Conservation (phyloP, 2,329 filamentous ascomycete species). For the Westerdykella aurantiaca region DNA sequence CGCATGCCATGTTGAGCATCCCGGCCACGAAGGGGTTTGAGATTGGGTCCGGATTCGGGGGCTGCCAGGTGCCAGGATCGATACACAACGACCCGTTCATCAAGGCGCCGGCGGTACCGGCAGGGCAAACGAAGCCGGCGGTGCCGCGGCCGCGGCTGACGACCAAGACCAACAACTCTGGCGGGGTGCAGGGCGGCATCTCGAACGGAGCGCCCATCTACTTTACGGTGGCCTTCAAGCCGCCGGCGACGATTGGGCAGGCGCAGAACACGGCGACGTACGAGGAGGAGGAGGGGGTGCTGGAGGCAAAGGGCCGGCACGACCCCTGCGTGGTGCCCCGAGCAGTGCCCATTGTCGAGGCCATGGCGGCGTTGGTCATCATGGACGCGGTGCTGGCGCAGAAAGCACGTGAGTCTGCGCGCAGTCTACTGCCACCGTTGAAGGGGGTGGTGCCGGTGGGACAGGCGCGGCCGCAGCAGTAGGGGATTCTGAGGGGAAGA, state of each 20-base stretch:
- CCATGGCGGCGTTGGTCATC: constrained; percentile 81
- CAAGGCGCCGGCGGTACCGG: constrained; percentile 47
- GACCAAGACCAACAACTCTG: constrained; percentile 91
- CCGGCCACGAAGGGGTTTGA: constrained; percentile 95
- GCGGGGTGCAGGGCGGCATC: constrained; percentile 93
- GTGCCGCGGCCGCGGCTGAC: constrained; percentile 56
- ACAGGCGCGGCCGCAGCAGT: constrained; percentile 4
- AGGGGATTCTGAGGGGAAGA: neutral
- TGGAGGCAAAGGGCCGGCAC: constrained; percentile 89
- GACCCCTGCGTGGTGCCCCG: constrained; percentile 89
- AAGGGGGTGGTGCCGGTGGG: constrained; percentile 33
- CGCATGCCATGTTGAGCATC: constrained; percentile 91
- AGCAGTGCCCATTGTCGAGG: constrained; percentile 82
- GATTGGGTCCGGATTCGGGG: constrained; percentile 85
- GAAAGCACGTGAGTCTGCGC: constrained; percentile 50
- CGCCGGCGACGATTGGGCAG: constrained; percentile 86
- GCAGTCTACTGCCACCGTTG: constrained; percentile 35
- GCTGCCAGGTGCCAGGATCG: constrained; percentile 81
- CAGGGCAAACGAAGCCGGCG: constrained; percentile 35
- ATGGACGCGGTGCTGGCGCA: constrained; percentile 86
- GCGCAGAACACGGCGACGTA: constrained; percentile 80
- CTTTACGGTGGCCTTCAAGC: constrained; percentile 94
- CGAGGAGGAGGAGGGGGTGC: constrained; percentile 64
- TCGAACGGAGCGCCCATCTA: constrained; percentile 90
- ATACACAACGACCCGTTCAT: constrained; percentile 88